phyloP scores from a whole-genome alignment of 768 basidiomycete genomes.

The Tulasnella calospora region DNA sequence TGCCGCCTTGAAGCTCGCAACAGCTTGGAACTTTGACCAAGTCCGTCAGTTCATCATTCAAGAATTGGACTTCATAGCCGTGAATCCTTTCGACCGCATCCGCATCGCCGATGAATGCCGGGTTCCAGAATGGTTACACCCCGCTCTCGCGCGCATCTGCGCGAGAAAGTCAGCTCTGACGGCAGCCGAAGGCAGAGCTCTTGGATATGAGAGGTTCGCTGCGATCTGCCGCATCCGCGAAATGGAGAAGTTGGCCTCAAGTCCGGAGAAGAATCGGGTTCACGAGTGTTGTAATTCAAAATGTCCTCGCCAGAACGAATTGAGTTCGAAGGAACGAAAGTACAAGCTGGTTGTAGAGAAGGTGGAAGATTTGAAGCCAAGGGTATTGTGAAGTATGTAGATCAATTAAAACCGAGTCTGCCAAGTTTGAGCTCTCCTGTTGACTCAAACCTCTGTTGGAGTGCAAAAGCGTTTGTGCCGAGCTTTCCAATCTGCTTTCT shows the following conservation, averaged over 20 bases:
- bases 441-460: background rate
- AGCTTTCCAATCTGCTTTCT: background rate
- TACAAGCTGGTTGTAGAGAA: background rate
- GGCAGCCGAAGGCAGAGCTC: conserved; percentile 2
- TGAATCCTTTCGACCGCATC: background rate
- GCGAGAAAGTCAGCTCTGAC: background rate
- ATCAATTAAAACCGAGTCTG: background rate
- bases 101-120: background rate
- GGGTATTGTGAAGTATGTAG: background rate
- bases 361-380: background rate
- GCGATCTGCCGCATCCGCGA: conserved; percentile 15
- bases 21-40: background rate
- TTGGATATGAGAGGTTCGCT: conserved; percentile 2
- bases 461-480: background rate
- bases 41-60: background rate
- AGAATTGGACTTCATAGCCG: background rate
- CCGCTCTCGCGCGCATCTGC: background rate
- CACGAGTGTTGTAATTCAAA: background rate
- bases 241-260: background rate
- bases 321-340: background rate
- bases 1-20: background rate
- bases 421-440: no score
- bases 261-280: background rate
- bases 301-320: background rate
- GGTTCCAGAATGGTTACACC: conserved; percentile 5